A percentile compares a stretch with the other conserved stretches of the same genome.
phyloP scores from a whole-genome alignment of 495 filamentous ascomycete species.

The Penicillium cataractarum region DNA sequence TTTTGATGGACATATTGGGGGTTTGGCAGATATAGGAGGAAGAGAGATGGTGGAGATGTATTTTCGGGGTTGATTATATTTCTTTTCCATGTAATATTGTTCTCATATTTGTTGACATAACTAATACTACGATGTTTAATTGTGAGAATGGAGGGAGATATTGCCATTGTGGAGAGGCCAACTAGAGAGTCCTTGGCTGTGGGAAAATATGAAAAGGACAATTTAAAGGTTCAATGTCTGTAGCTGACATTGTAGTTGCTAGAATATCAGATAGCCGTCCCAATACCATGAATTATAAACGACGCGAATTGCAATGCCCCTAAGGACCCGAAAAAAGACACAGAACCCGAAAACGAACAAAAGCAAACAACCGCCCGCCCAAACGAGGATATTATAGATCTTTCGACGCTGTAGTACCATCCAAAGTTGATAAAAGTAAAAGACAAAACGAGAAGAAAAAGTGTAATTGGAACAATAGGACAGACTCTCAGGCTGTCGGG shows the following conservation, averaged over 20 bases:
- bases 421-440: background rate
- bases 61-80: background rate
- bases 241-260: background rate
- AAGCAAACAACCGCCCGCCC: background rate
- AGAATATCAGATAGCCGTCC: background rate
- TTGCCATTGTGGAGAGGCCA: background rate
- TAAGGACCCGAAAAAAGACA: background rate
- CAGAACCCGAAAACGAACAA: background rate
- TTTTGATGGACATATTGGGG: background rate
- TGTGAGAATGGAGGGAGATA: too few species aligned
- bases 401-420: background rate
- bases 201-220: background rate
- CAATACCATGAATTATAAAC: background rate
- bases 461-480: background rate
- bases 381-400: background rate
- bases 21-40: background rate
- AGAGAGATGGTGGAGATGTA: background rate
- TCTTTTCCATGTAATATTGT: background rate
- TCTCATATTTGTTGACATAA: background rate
- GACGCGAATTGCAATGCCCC: background rate
- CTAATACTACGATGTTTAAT: background rate
- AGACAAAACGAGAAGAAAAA: slow-evolving; percentile 1
- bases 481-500: background rate
- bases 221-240: background rate
- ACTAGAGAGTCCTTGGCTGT: background rate